Base-by-base conservation (phyloP, 148 eudicot genomes). In the Nepenthes gracilis region DNA sequence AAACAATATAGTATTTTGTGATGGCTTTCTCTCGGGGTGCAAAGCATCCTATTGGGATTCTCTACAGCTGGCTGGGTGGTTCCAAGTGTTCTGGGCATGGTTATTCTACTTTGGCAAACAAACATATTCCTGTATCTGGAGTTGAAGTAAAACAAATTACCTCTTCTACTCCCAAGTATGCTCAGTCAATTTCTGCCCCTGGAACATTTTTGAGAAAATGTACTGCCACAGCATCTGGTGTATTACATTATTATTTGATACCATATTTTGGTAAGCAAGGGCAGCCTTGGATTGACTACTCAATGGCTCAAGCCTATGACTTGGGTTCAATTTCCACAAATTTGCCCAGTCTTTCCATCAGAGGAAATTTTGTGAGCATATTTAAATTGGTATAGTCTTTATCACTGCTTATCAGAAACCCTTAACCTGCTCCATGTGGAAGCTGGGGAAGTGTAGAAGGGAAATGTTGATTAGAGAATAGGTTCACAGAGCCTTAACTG, bases 161-260 rank as follows among this genome's bases (percentile, higher is more conserved):
- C 53, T 32, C 58, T 9, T 57, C 43, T 65, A 12, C 69, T 57
- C 35, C 61, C 47, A 70, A 67, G 33, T 61, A 77, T 78, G 49
- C 70, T 50, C 71, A 64, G 56, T 57, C 74, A 54, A 50, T 47
- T 43, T 43, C 54, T 7, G 59, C 47, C 33, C 33, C 68, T 68
- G 74, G 85, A 47, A 56, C 79, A 62, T 63, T 67, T 53, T 59
- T 74, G 43, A 81, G 87, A 68, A 80, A 77, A 57, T 89, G 80
- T 67, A 72, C 83, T 2, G 74, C 71, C 61, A 73, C 68, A 57
- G 64, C 75, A 48, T 77, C 88, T 14, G 51, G 75, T 58, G 63
- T 81, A 1, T 45, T 49, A n/a, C 13, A 12, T 49, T 49, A 6
- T 11, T 6, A 9, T 49, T 49, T 49, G 53, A 5, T 40, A 40